Evolutionary conservation across 305 asterid species (phyloP).

Genomic region (Andrographis paniculata): DNA sequence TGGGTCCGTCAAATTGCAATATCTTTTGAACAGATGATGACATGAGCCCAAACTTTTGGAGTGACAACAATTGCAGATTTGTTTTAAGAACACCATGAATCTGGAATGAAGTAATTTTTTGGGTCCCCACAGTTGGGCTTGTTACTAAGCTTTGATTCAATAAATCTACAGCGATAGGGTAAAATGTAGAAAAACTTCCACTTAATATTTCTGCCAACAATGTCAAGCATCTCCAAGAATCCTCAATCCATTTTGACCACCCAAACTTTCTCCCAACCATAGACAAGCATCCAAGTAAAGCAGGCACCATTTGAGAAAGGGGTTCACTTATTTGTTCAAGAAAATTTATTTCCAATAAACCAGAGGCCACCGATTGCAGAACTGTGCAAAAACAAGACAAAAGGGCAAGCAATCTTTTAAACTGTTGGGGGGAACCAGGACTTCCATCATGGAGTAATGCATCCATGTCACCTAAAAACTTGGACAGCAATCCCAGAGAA

Average conservation of each 20-base stretch:
- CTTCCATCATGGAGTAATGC: constrained; percentile 81
- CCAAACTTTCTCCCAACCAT: constrained; percentile 87
- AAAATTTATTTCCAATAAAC: constrained; percentile 87
- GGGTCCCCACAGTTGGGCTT: constrained; percentile 26
- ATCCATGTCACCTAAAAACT: constrained; percentile 97
- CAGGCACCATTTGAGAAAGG: constrained; percentile 85
- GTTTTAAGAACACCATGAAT: constrained; percentile 97
- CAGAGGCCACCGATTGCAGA: constrained; percentile 92
- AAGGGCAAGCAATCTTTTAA: constrained; percentile 72
- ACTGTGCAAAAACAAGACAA: constrained; percentile 89
- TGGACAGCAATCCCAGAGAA: constrained; percentile 83
- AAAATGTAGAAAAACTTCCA: constrained; percentile 72
- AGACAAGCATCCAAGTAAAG: constrained; percentile 70
- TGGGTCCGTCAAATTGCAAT: constrained; percentile 58
- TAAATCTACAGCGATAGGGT: constrained; percentile 67
- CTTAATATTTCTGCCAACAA: constrained; percentile 94
- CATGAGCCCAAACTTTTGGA: constrained; percentile 88
- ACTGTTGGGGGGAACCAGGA: constrained; percentile 77
- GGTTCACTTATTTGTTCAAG: constrained; percentile 81
- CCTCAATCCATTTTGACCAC: constrained; percentile 93
- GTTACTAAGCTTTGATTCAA: constrained; percentile 80
- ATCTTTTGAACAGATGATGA: constrained; percentile 69
- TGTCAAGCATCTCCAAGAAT: constrained; percentile 98
- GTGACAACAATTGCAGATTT: constrained; percentile 82
- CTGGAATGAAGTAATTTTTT: constrained; percentile 63